A percentile compares a stretch with the other conserved stretches of the same genome.
Conservation (phyloP, 2,329 filamentous ascomycete species). For the Ceratocystis alfenasii region DNA sequence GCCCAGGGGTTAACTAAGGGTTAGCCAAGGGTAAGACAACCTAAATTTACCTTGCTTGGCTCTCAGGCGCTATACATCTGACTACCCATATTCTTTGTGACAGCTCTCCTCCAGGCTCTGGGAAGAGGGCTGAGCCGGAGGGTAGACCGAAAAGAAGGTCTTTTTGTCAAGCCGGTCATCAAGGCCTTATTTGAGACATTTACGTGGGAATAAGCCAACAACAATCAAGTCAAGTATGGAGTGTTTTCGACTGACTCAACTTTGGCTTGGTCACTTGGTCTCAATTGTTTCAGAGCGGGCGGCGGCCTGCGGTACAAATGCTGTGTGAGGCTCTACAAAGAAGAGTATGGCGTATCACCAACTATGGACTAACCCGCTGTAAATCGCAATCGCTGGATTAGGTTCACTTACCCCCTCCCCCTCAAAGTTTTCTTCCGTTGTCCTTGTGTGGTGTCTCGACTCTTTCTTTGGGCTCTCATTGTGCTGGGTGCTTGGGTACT, state of each 20-base stretch:
- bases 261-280: not conserved
- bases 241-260: no score
- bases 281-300: not conserved
- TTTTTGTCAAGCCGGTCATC: not conserved
- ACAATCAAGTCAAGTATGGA: not conserved
- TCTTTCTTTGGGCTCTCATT: no score
- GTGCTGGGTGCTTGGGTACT: no score
- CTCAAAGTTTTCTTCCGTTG: no score
- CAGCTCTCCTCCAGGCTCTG: not conserved
- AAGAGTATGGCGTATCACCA: not conserved
- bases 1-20: no score
- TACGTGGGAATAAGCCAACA: not conserved
- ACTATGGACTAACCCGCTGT: not conserved
- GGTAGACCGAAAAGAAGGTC: not conserved
- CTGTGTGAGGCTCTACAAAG: not conserved
- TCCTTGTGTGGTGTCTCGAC: no score
- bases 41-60: no score
- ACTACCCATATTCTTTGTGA: not conserved
- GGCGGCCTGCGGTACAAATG: not conserved
- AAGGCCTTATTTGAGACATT: not conserved
- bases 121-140: not conserved
- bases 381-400: not conserved
- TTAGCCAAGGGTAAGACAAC: no score
- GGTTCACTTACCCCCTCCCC: not conserved
- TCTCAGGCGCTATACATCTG: no score